Conservation (phyloP, 225 moss, liverwort and hornwort species). For the Takakia lepidozioides region DNA sequence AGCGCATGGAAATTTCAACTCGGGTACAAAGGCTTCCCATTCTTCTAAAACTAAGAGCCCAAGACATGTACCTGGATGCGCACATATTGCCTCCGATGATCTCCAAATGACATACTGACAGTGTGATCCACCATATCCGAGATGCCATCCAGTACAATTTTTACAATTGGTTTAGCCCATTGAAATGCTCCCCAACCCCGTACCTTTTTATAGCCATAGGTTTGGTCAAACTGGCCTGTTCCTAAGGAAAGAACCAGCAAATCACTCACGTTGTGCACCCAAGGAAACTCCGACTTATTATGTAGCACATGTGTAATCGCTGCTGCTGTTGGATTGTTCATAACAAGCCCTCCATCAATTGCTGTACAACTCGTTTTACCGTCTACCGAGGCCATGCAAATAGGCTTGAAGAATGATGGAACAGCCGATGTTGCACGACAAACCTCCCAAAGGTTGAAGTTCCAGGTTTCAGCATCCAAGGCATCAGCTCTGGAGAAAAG, state of each 20-base stretch:
- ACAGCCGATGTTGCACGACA: conserved; percentile 88
- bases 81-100: conserved; percentile 64
- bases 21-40: too few relatives aligned
- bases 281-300: conserved; percentile 81
- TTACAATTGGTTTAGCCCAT: conserved; percentile 81
- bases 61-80: conserved; percentile 97
- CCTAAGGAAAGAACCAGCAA: conserved; percentile 78
- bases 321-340: conserved; percentile 92
- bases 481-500: conserved; percentile 86
- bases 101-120: conserved; percentile 79
- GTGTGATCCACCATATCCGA: conserved; percentile 94
- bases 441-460: conserved; percentile 86
- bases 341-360: conserved; percentile 80
- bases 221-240: conserved; percentile 81
- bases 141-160: conserved; percentile 77
- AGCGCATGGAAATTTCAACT: too few relatives aligned
- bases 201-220: conserved; percentile 52
- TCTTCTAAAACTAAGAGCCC: too few relatives aligned
- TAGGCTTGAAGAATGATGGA: conserved; percentile 77
- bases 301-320: conserved; percentile 92
- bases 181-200: conserved; percentile 79
- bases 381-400: conserved; percentile 49
- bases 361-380: conserved; percentile 73
- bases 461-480: conserved; percentile 65
- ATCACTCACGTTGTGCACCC: conserved; percentile 54